These are phyloP conservation scores for Picea abies DNA, from an alignment of 83 land plant species.

Conservation along the genomic window DNA sequence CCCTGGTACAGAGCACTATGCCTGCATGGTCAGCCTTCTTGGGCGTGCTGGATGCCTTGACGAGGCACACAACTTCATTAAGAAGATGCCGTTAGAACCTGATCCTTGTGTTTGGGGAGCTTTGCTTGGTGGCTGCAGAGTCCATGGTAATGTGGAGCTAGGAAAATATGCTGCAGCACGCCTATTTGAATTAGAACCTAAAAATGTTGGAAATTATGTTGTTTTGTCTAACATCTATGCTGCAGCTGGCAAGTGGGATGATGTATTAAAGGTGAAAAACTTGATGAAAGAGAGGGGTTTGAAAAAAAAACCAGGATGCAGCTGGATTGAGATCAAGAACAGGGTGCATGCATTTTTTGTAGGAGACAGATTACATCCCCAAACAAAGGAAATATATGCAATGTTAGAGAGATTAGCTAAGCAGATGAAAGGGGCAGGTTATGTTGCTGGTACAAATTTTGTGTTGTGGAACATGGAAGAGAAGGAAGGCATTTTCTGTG, in stretches of 20 bases:
- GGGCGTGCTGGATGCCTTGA: conserved; percentile 39
- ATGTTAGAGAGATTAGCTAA: background rate
- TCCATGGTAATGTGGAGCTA: conserved; percentile 20
- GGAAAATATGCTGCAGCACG: conserved; percentile 13
- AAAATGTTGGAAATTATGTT: conserved; percentile 27
- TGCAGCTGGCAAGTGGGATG: conserved; percentile 21
- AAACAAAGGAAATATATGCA: conserved; percentile 4
- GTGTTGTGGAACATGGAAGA: conserved; percentile 12
- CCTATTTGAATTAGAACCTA: conserved; percentile 21
- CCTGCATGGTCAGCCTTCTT: conserved; percentile 47
- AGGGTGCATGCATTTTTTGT: conserved; percentile 15
- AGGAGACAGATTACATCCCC: conserved; percentile 4
- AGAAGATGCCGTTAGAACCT: conserved; percentile 24
- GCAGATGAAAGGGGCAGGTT: conserved; percentile 7
- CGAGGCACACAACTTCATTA: conserved; percentile 39
- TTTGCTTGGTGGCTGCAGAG: conserved; percentile 17
- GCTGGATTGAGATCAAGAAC: conserved; percentile 26
- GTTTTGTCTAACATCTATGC: conserved; percentile 26
- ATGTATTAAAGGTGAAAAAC: conserved; percentile 19
- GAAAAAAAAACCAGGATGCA: conserved; percentile 22
- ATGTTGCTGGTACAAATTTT: conserved; percentile 16
- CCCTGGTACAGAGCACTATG: conserved; percentile 40
- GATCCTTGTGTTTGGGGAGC: conserved; percentile 26
- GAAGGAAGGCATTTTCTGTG: conserved; percentile 2
- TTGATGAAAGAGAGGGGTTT: conserved; percentile 14